Evolutionary conservation across 768 basidiomycete species (phyloP).

Genomic region (Leccinum imitatum): DNA sequence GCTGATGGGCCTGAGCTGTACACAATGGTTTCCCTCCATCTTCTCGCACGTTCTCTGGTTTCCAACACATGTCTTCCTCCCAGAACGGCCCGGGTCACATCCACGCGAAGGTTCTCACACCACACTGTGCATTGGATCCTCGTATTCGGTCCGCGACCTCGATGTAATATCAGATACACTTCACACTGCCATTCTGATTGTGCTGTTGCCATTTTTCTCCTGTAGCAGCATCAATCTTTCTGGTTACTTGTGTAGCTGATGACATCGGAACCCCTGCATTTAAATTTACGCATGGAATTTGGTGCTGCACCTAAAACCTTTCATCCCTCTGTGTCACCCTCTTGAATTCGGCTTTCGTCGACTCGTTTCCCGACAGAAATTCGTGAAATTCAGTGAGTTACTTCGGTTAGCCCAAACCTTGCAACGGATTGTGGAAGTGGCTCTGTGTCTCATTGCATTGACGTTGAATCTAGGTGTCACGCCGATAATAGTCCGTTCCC

Average conservation of each 20-base stretch:
- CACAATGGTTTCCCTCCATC: no score
- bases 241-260: not conserved
- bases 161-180: not conserved
- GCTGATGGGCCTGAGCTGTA: no score
- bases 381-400: not conserved
- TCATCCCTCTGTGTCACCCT: no score
- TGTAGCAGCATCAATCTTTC: not conserved
- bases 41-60: not conserved
- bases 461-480: not conserved
- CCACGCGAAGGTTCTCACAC: not conserved
- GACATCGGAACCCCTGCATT: not conserved
- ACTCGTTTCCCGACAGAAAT: not conserved
- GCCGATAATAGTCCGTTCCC: not conserved
- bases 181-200: constrained; percentile 2
- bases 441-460: not conserved
- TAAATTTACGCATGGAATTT: not conserved
- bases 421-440: not conserved
- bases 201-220: not conserved
- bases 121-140: not conserved
- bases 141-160: not conserved
- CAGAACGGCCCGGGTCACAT: not conserved
- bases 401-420: not conserved
- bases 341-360: not conserved
- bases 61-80: not conserved
- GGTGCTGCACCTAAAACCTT: not conserved